Percentiles rank a stretch among this genome's conserved stretches.
These are phyloP conservation scores for Orbilia blumenaviensis DNA, from an alignment of 2,329 filamentous ascomycete species.

Conservation along the genomic window DNA sequence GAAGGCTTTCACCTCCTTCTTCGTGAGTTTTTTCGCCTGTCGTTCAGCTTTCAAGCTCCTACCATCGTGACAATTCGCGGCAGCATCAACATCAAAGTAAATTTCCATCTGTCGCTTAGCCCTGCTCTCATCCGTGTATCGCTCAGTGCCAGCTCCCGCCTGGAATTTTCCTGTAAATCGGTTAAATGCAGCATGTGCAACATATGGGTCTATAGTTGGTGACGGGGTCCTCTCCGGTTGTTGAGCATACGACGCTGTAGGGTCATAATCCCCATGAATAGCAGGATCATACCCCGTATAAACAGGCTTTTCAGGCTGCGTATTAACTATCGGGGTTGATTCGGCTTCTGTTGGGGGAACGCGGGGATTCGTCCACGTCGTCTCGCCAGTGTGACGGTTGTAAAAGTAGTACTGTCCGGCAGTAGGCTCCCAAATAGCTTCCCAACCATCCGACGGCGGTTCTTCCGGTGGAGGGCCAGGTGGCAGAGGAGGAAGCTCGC, in stretches of 20 bases:
- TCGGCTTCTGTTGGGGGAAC: conserved; percentile 64
- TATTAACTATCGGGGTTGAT: conserved; percentile 56
- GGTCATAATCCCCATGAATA: conserved; percentile 96
- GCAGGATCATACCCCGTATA: conserved; percentile 90
- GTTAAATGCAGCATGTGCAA: conserved; percentile 81
- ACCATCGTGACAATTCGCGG: conserved; percentile 88
- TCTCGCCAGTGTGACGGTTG: conserved; percentile 78
- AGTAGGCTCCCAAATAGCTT: conserved; percentile 76
- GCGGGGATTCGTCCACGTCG: conserved; percentile 88
- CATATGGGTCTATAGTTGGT: conserved; percentile 66
- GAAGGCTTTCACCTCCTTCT: conserved; percentile 87
- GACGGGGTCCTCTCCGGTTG: conserved; percentile 62
- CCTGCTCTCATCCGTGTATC: conserved; percentile 87
- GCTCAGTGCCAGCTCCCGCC: conserved; percentile 69
- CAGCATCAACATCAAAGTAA: conserved; percentile 94
- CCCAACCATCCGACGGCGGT: conserved; percentile 75
- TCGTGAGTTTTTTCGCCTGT: conserved; percentile 81
- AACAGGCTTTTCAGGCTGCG: conserved; percentile 60
- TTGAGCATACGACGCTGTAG: conserved; percentile 91
- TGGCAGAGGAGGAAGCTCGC: conserved; percentile 58
- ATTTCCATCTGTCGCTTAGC: conserved; percentile 87
- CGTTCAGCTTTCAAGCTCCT: conserved; percentile 91
- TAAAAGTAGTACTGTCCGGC: conserved; percentile 81
- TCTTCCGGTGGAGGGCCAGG: conserved; percentile 64
- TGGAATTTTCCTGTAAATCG: conserved; percentile 89